A percentile compares a stretch with the other conserved stretches of the same genome.
Evolutionary conservation across 805 yeast genomes (phyloP).

Genomic region (Cyberlindnera xishuangbannaensis): DNA sequence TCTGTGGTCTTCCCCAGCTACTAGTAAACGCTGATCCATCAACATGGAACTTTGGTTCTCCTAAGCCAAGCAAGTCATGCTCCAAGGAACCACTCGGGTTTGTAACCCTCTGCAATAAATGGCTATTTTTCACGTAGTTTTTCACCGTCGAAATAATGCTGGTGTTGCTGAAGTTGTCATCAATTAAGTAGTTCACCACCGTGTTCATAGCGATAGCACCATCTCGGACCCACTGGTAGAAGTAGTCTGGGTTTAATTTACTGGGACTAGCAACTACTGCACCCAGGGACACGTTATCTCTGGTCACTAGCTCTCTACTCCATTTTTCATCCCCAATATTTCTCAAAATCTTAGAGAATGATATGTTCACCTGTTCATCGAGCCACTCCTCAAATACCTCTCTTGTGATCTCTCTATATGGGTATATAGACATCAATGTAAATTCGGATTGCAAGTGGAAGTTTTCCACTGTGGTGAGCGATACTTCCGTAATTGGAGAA

Average conservation of each 20-base stretch:
- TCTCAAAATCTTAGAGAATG: conserved; percentile 38
- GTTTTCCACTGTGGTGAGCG: conserved; percentile 14
- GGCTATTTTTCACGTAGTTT: conserved; percentile 55
- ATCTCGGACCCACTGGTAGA: conserved; percentile 88
- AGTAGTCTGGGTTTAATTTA: conserved; percentile 64
- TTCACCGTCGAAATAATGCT: conserved; percentile 36
- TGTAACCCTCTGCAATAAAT: conserved; percentile 53
- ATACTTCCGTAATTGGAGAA: too few relatives aligned
- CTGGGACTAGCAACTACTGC: conserved; percentile 87
- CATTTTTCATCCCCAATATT: conserved; percentile 42
- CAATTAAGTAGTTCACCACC: conserved; percentile 50
- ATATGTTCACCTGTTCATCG: conserved; percentile 31
- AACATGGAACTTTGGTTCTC: conserved; percentile 84
- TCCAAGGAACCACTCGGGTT: conserved; percentile 65
- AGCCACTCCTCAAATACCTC: conserved; percentile 42
- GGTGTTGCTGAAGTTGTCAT: conserved; percentile 26
- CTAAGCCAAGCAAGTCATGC: conserved; percentile 50
- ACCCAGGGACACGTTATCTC: conserved; percentile 49
- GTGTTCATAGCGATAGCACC: conserved; percentile 75
- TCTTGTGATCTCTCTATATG: conserved; percentile 20
- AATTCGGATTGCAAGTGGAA: conserved; percentile 21
- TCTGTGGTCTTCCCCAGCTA: conserved; percentile 92
- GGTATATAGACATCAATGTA: conserved; percentile 15
- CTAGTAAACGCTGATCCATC: conserved; percentile 57
- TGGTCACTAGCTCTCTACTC: conserved; percentile 21